Percentiles rank a stretch among this genome's conserved stretches.
Conservation (phyloP, 208 protist genomes). For the Acanthamoeba royreba region DNA sequence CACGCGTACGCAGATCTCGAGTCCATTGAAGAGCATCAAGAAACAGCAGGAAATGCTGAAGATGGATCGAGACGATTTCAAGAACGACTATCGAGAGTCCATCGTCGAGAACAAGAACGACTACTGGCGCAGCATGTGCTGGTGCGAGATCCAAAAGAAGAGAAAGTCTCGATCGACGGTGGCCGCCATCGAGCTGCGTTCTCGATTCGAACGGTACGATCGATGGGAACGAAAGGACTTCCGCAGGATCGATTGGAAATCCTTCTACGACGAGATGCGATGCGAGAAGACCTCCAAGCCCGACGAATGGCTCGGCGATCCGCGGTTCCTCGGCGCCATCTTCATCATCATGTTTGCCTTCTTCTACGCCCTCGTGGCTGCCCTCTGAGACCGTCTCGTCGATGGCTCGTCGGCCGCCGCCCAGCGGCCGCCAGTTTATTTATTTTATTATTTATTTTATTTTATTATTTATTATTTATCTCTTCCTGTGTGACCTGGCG, state of each 20-base stretch:
- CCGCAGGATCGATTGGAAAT: not conserved
- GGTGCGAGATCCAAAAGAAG: not conserved
- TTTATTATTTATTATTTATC: not conserved
- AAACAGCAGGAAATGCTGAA: not conserved
- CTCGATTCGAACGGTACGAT: not conserved
- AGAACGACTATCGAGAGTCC: not conserved
- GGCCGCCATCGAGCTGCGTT: not conserved
- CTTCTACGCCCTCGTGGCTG: not conserved
- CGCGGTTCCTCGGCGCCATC: not conserved
- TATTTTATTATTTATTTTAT: too few species aligned
- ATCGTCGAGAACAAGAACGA: not conserved
- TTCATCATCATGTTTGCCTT: not conserved
- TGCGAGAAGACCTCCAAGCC: not conserved
- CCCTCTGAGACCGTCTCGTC: not conserved
- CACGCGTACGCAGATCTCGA: not conserved
- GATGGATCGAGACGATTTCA: not conserved
- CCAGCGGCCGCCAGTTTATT: not conserved
- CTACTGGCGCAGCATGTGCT: not conserved
- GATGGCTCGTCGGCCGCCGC: too few species aligned
- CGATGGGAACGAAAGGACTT: not conserved
- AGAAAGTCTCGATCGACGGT: not conserved
- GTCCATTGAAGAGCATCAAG: not conserved
- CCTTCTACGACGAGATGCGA: slow-evolving; percentile 1
- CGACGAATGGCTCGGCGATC: not conserved
- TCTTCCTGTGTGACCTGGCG: too few species aligned